Conservation (phyloP, 768 basidiomycete genomes). For the Rhizopogon vesiculosus region DNA sequence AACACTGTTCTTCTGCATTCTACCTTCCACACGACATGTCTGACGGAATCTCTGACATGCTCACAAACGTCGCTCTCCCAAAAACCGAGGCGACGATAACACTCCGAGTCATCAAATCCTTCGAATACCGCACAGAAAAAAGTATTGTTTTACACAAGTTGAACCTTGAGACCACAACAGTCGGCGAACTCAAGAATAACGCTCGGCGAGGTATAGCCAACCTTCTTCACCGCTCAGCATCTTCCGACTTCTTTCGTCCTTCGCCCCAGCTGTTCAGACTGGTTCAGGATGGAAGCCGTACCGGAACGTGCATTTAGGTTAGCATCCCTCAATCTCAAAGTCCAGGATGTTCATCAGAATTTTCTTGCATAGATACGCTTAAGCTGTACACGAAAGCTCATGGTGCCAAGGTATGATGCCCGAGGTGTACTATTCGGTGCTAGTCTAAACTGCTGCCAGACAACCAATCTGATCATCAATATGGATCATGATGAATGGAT, state of each 20-base stretch:
- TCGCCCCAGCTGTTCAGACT: constrained; percentile 57
- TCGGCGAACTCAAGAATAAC: constrained; percentile 70
- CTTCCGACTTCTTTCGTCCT: constrained; percentile 6
- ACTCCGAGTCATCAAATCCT: constrained; percentile 90
- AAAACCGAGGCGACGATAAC: constrained; percentile 81
- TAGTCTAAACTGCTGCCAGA: constrained; percentile 41
- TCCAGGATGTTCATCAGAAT: background rate
- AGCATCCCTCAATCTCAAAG: constrained; percentile 7
- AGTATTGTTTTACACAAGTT: constrained; percentile 79
- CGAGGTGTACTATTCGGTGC: background rate
- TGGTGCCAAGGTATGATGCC: constrained; percentile 72
- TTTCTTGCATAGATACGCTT: constrained; percentile 64
- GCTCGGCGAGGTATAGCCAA: constrained; percentile 54
- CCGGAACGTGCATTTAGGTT: constrained; percentile 66
- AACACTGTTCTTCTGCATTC: no score
- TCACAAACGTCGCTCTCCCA: constrained; percentile 65
- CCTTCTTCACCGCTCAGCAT: background rate
- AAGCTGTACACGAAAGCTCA: constrained; percentile 95
- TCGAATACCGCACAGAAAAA: constrained; percentile 87
- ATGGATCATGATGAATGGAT: constrained; percentile 96
- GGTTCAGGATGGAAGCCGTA: constrained; percentile 89
- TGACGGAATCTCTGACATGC: constrained; percentile 34
- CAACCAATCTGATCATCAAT: constrained; percentile 97
- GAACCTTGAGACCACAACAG: constrained; percentile 76
- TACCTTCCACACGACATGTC: constrained; percentile 18